A percentile compares a stretch with the other conserved stretches of the same genome.
phyloP scores from a whole-genome alignment of 1,139 yeast species.

The Blastobotrys aristatus region DNA sequence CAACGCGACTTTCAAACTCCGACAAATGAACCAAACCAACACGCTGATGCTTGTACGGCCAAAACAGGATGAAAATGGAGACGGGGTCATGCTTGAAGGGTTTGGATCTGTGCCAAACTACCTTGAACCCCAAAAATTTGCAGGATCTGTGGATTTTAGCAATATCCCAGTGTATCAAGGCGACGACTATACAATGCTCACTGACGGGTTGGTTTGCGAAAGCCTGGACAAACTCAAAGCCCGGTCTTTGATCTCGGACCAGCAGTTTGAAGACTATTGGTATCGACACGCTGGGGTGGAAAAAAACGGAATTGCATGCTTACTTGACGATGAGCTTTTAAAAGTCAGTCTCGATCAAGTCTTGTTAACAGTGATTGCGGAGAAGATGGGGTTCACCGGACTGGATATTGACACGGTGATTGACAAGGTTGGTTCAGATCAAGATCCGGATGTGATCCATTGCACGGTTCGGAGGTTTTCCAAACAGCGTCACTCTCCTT shows the following conservation, averaged over 20 bases:
- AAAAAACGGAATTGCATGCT: constrained; percentile 39
- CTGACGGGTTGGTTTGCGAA: constrained; percentile 4
- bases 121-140: constrained; percentile 35
- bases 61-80: constrained; percentile 21
- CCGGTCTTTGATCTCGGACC: constrained; percentile 51
- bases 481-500: constrained; percentile 16
- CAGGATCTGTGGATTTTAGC: constrained; percentile 36
- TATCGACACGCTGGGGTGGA: constrained; percentile 52
- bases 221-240: constrained; percentile 41
- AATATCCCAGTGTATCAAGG: constrained; percentile 50
- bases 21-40: constrained; percentile 85
- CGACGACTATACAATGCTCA: constrained; percentile 18
- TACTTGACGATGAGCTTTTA: constrained; percentile 37
- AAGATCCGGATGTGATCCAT: constrained; percentile 38
- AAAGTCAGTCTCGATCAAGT: constrained; percentile 41
- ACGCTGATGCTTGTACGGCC: constrained; percentile 55
- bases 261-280: constrained; percentile 54
- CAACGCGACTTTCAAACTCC: constrained; percentile 54
- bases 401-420: constrained; percentile 29
- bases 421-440: constrained; percentile 27
- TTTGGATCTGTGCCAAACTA: constrained; percentile 43
- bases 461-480: constrained; percentile 49
- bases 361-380: constrained; percentile 48
- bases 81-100: constrained; percentile 23
- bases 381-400: constrained; percentile 34